Evolutionary conservation across 305 asterid genomes (phyloP), one percentile per base, ranked within the genome.

Genomic region (Fraxinus angustifolia): DNA sequence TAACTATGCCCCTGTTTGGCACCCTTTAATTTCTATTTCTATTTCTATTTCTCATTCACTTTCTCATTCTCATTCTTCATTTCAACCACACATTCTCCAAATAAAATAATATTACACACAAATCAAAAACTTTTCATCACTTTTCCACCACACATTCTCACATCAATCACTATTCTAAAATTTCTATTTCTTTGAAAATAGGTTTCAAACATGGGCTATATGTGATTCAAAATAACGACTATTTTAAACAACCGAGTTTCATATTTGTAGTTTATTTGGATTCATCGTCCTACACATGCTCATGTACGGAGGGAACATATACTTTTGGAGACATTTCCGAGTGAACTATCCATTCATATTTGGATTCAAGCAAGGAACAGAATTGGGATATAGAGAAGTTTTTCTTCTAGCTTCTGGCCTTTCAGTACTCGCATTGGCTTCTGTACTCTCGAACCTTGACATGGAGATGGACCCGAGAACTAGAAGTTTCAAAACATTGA

Each of bases 271-370:
- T 77, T 88, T 94, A 85, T 90, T 90, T 68, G 90, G 88, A 70
- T 92, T 67, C 88, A 87, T 91, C 16, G 84, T 92, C 80, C 93
- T 95, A 14, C 99, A 95, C 89, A 92, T 95, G 96, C 71, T 92
- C 81, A 89, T 93, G 94, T 92, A 83, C 1, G 88, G 93, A 4
- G 85, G 82, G 68, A 85, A 92, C 83, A 87, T 91, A 0, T 95
- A 88, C 90, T 84, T 85, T 40, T 93, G 97, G 98, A 93, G 90
- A 88, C 93, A 89, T 65, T 90, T 48, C 83, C 86, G 91, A 0
- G 95, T 93, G 78, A 95, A 92, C 84, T 95, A 95, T 62, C 91
- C 97, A 28, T 95, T 95, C 80, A 92, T 95, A 85, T 90, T 93
- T 33, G 93, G 91, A 36, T 87, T 86, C 82, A 89, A 91, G 83